Evolutionary conservation across 23 red algal species (phyloP).

Genomic region (Agarophyton chilense): DNA sequence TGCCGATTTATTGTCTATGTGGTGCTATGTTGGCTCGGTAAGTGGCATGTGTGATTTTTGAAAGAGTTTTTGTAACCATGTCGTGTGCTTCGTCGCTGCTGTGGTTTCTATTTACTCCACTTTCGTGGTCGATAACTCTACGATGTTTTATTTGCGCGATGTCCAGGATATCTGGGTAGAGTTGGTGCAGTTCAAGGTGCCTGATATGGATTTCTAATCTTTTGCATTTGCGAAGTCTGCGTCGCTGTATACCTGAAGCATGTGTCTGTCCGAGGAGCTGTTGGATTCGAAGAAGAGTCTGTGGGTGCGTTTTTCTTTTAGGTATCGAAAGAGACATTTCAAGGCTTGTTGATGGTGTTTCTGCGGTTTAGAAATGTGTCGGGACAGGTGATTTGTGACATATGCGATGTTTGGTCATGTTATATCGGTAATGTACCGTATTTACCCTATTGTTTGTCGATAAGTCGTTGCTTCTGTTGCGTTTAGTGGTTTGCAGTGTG

Average conservation of each 20-base stretch:
- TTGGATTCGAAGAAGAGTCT: background rate
- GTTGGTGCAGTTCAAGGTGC: background rate
- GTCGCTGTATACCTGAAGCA: too few relatives aligned
- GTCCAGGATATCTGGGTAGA: background rate
- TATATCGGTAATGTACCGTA: background rate
- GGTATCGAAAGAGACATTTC: background rate
- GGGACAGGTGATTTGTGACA: too few relatives aligned
- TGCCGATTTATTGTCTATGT: background rate
- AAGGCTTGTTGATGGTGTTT: background rate
- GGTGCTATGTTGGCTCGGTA: background rate
- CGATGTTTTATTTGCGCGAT: background rate
- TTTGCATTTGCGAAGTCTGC: background rate
- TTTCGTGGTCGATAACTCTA: background rate
- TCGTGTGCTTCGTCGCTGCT: background rate
- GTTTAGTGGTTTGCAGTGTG: background rate
- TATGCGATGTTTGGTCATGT: background rate
- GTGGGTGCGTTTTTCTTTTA: background rate
- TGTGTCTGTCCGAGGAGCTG: too few relatives aligned
- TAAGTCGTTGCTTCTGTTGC: background rate
- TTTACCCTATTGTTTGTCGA: background rate
- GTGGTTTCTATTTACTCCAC: background rate
- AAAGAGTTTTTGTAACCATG: background rate
- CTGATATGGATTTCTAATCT: background rate
- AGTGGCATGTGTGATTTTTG: background rate
- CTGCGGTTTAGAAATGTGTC: background rate